Evolutionary conservation across 2,329 filamentous ascomycete species (phyloP).

Genomic region (Fusarium tricinctum): DNA sequence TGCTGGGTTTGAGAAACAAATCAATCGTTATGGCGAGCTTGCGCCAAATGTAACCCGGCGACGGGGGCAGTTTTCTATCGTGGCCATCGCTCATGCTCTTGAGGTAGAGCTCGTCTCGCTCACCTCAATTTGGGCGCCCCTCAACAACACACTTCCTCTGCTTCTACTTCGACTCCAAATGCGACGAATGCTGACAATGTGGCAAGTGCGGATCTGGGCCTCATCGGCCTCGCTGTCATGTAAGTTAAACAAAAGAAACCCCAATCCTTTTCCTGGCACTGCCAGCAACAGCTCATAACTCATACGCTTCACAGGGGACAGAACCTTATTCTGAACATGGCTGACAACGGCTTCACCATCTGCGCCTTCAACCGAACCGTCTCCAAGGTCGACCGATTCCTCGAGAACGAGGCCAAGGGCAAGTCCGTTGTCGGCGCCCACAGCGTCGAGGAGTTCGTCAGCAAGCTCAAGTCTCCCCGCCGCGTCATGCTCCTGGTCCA

Average conservation of each 20-base stretch:
- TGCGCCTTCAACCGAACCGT: slow-evolving; percentile 99
- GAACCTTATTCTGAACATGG: slow-evolving; percentile 91
- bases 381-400: slow-evolving; percentile 95
- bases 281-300: slow-evolving; percentile 37
- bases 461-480: slow-evolving; percentile 97
- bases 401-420: slow-evolving; percentile 92
- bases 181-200: slow-evolving; percentile 68
- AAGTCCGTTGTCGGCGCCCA: slow-evolving; percentile 96
- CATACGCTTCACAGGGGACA: slow-evolving; percentile 68
- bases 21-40: slow-evolving; percentile 34
- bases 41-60: slow-evolving; percentile 8
- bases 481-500: slow-evolving; percentile 99
- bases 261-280: slow-evolving; percentile 14
- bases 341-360: slow-evolving; percentile 94
- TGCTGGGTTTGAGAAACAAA: slow-evolving; percentile 37
- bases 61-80: slow-evolving; percentile 31
- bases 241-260: slow-evolving; percentile 60
- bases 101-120: slow-evolving; percentile 78
- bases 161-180: slow-evolving; percentile 50
- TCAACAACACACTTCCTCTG: slow-evolving; percentile 58
- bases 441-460: slow-evolving; percentile 92
- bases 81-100: slow-evolving; percentile 56
- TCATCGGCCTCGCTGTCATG: slow-evolving; percentile 94
- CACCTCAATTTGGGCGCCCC: slow-evolving; percentile 78
- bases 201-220: slow-evolving; percentile 86